Percentiles rank a stretch among this genome's conserved stretches.
These are phyloP conservation scores for Stramenopiles sp. DNA, from an alignment of 352 stramenopile genomes.

Conservation along the genomic window DNA sequence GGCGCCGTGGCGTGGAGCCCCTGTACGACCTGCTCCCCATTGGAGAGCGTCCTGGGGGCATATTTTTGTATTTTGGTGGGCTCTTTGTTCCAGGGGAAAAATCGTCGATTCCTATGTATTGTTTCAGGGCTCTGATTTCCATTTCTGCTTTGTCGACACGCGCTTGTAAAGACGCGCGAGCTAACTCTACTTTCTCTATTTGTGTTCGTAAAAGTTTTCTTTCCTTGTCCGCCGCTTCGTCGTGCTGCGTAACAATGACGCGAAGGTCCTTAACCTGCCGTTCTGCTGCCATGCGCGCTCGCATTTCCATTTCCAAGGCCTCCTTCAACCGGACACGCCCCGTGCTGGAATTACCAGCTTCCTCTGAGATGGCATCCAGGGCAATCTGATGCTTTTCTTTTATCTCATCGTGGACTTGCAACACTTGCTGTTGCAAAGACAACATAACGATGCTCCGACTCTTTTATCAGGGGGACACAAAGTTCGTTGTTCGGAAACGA, in stretches of 20 bases:
- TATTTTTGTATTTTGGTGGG: constrained; percentile 9
- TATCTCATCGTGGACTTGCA: neutral
- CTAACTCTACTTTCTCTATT: neutral
- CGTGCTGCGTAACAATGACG: neutral
- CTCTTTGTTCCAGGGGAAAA: neutral
- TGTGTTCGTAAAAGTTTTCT: neutral
- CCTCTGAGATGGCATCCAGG: neutral
- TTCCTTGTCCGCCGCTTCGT: neutral
- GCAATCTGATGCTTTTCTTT: constrained; percentile 1
- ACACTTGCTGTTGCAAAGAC: constrained; percentile 2
- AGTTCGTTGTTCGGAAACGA: no score
- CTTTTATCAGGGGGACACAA: no score
- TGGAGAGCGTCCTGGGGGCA: no score
- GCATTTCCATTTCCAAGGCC: neutral
- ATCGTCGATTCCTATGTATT: constrained; percentile 6
- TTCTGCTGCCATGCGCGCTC: neutral
- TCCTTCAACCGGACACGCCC: neutral
- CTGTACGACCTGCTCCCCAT: no score
- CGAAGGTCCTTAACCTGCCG: neutral
- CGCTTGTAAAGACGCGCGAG: neutral
- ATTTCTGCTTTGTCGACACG: neutral
- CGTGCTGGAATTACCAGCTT: constrained; percentile 7
- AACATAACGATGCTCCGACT: no score
- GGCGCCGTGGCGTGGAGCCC: no score
- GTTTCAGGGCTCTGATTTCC: neutral